These are phyloP conservation scores for Diospyros lotus DNA, from an alignment of 148 eudicot species.

Conservation along the genomic window DNA sequence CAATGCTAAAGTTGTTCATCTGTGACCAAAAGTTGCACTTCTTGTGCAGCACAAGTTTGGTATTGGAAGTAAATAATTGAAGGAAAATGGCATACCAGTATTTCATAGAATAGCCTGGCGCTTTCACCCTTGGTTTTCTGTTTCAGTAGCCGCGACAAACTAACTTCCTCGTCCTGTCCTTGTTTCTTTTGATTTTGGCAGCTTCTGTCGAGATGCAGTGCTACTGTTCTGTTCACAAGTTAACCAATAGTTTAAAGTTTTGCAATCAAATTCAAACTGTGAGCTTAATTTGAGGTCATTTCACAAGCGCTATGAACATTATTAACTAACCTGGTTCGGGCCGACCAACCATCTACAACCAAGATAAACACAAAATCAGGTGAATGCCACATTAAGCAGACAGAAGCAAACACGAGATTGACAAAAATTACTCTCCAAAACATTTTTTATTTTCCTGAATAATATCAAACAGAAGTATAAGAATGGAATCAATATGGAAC, in stretches of 20 bases:
- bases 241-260: constrained; percentile 1
- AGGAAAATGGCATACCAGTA: constrained; percentile 48
- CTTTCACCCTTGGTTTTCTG: constrained; percentile 60
- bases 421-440: background rate
- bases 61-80: background rate
- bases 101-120: constrained; percentile 75
- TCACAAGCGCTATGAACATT: background rate
- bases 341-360: constrained; percentile 63
- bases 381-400: background rate
- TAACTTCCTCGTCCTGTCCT: constrained; percentile 31
- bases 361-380: constrained; percentile 6
- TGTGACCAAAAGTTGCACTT: too few species aligned
- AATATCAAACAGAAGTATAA: background rate
- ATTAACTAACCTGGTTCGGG: constrained; percentile 55
- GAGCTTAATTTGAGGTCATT: background rate
- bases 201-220: constrained; percentile 37
- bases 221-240: constrained; percentile 46
- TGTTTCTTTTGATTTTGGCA: constrained; percentile 28
- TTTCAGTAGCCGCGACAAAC: constrained; percentile 42
- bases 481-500: constrained; percentile 1
- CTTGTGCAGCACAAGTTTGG: too few species aligned
- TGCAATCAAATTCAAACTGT: background rate
- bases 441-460: constrained; percentile 7
- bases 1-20: too few species aligned
- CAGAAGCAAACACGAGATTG: background rate